A percentile compares a stretch with the other conserved stretches of the same genome.
Conservation (phyloP, 495 filamentous ascomycete genomes). For the Neurospora hispaniola region DNA sequence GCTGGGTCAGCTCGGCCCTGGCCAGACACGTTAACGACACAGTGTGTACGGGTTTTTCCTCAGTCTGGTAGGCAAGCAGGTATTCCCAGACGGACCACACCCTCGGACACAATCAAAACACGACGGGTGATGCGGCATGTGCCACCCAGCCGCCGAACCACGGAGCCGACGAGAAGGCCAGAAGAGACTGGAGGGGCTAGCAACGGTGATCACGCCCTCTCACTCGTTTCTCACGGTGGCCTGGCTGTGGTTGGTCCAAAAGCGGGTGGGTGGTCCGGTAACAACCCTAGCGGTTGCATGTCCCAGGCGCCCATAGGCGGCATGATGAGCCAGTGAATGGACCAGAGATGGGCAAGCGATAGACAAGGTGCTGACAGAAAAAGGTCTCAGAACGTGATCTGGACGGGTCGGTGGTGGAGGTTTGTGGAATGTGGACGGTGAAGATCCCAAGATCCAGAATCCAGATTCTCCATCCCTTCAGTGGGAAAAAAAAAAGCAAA, state of each 20-base stretch:
- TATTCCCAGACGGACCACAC: background rate
- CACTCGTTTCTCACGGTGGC: slow-evolving; percentile 16
- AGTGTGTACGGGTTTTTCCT: background rate
- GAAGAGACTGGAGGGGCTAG: background rate
- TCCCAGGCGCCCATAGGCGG: slow-evolving; percentile 9
- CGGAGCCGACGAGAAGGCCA: slow-evolving; percentile 1
- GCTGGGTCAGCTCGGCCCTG: background rate
- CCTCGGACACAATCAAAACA: background rate
- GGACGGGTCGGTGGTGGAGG: background rate
- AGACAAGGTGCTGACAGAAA: background rate
- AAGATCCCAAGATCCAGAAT: background rate
- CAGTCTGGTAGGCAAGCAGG: background rate
- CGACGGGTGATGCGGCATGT: slow-evolving; percentile 8
- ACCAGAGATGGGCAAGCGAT: slow-evolving; percentile 2
- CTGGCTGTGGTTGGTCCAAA: slow-evolving; percentile 18
- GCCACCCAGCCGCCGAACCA: slow-evolving; percentile 2
- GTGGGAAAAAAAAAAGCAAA: background rate
- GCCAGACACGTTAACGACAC: background rate
- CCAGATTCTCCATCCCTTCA: background rate
- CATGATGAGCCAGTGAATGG: slow-evolving; percentile 9
- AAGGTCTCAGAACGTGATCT: background rate
- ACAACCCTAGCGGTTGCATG: background rate
- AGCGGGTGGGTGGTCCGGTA: slow-evolving; percentile 1
- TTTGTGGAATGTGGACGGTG: background rate
- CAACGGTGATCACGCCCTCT: slow-evolving; percentile 3